phyloP scores from a whole-genome alignment of 345 rosid species.

The Xanthoceras sorbifolium region DNA sequence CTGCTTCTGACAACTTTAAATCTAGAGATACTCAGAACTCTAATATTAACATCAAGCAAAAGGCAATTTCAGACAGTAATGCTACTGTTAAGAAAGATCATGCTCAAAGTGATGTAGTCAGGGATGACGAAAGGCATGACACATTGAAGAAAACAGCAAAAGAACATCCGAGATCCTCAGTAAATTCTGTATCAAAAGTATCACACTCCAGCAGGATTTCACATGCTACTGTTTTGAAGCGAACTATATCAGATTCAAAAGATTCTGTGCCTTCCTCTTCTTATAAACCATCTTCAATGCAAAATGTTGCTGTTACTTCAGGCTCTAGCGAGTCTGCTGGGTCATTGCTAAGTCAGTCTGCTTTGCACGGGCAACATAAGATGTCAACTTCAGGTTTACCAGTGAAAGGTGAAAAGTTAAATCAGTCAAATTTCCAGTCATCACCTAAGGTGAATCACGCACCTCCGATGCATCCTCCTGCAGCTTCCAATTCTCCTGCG shows the following conservation, averaged over 20 bases:
- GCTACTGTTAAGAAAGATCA: constrained; percentile 44
- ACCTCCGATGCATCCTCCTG: constrained; percentile 46
- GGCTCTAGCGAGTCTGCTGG: constrained; percentile 49
- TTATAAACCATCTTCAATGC: constrained; percentile 50
- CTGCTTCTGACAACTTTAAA: constrained; percentile 43
- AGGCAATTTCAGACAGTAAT: constrained; percentile 36
- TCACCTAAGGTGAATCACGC: constrained; percentile 56
- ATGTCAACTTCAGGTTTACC: constrained; percentile 43
- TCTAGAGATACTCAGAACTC: constrained; percentile 47
- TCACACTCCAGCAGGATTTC: constrained; percentile 56
- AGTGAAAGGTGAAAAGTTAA: constrained; percentile 64
- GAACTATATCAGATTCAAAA: constrained; percentile 49
- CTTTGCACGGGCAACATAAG: constrained; percentile 46
- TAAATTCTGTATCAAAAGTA: constrained; percentile 42
- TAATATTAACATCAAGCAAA: constrained; percentile 41
- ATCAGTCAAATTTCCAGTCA: constrained; percentile 48
- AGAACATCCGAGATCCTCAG: constrained; percentile 46
- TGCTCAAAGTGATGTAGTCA: constrained; percentile 41
- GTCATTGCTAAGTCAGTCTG: constrained; percentile 39
- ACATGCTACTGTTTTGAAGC: constrained; percentile 54
- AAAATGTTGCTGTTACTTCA: constrained; percentile 36
- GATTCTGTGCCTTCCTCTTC: constrained; percentile 49
- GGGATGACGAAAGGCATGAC: constrained; percentile 47
- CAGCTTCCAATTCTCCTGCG: constrained; percentile 48
- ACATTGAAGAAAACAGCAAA: constrained; percentile 43